These are phyloP conservation scores for Raddia guianensis DNA, from an alignment of 176 grass and related monocot genomes.

Conservation along the genomic window DNA sequence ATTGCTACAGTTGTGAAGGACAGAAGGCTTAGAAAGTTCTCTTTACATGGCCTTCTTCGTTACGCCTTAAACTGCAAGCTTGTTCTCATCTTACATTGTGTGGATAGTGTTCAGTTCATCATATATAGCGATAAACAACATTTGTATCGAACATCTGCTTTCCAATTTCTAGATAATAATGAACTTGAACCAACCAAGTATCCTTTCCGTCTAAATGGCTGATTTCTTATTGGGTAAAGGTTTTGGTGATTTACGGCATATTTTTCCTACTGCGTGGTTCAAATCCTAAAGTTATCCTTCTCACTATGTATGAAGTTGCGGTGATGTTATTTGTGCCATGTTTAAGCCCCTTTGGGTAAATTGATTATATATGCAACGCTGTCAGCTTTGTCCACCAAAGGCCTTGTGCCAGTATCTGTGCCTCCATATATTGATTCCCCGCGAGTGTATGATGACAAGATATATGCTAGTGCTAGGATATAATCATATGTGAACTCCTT, in stretches of 20 bases:
- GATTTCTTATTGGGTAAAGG: neutral
- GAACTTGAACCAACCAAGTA: neutral
- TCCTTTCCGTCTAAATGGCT: neutral
- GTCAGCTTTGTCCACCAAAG: neutral
- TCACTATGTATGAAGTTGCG: neutral
- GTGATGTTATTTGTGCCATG: neutral
- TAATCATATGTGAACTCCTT: neutral
- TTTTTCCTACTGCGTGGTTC: neutral
- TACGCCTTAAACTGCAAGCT: constrained; percentile 17
- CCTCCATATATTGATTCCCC: neutral
- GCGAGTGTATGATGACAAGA: neutral
- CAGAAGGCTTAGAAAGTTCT: constrained; percentile 51
- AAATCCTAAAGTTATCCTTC: neutral
- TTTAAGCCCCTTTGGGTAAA: neutral
- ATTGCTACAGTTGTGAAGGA: constrained; percentile 50
- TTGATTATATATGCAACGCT: too few species aligned
- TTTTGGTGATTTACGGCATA: neutral
- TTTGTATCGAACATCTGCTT: neutral
- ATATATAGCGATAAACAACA: neutral
- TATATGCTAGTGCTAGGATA: neutral
- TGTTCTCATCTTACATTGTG: neutral
- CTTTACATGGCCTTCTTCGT: constrained; percentile 38
- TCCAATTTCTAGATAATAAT: neutral
- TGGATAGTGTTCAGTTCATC: neutral
- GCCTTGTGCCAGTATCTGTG: neutral